Percentiles rank a stretch among this genome's conserved stretches.
phyloP scores from a whole-genome alignment of 2,329 filamentous ascomycete species.

The Chalara sp. region DNA sequence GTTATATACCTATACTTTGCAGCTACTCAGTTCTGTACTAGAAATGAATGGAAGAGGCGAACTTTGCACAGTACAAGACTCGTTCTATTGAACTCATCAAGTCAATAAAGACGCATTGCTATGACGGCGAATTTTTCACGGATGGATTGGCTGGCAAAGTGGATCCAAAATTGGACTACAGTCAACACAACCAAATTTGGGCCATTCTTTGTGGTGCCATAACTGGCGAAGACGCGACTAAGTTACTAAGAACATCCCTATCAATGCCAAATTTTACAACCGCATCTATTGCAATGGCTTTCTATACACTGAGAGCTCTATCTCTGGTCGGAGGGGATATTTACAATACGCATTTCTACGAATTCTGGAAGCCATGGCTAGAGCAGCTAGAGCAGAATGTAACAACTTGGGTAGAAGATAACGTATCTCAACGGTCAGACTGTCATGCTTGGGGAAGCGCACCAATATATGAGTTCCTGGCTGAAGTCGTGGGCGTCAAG shows the following conservation, averaged over 20 bases:
- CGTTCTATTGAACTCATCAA: background rate
- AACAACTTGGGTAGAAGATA: conserved; percentile 31
- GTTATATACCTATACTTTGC: background rate
- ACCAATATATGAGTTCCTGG: conserved; percentile 33
- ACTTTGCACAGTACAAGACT: background rate
- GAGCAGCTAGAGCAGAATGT: background rate
- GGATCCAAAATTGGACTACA: background rate
- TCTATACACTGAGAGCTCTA: background rate
- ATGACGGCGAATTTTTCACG: background rate
- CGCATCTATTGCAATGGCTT: background rate
- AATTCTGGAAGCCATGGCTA: background rate
- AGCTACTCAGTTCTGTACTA: background rate
- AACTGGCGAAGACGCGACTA: background rate
- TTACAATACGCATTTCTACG: background rate
- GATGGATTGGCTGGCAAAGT: background rate
- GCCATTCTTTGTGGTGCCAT: background rate
- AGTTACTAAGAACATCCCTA: background rate
- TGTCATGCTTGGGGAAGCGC: conserved; percentile 36
- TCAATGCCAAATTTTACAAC: background rate
- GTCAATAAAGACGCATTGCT: background rate
- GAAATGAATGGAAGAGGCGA: background rate
- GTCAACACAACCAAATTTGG: background rate
- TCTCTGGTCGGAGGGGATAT: background rate
- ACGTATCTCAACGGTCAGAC: conserved; percentile 33
- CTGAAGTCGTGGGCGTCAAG: conserved; percentile 25